Base-by-base conservation (phyloP, 2,329 filamentous ascomycete species). In the Fusarium sp. region DNA sequence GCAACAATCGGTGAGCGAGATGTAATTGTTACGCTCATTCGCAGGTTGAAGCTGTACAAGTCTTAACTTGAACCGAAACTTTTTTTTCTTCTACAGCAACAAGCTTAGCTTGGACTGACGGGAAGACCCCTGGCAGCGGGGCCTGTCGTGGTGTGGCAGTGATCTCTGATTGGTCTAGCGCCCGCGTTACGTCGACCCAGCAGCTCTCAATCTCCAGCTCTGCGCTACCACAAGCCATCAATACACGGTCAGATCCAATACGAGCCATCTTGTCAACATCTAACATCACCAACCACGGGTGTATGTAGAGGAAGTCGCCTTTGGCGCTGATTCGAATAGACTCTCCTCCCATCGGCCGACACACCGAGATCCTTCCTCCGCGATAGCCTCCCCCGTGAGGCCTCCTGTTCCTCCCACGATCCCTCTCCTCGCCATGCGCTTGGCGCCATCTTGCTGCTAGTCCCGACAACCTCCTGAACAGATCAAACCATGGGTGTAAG, bases 401-500 rank as follows among this genome's bases (percentile, higher is more conserved):
- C 50, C 25, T 60, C 14, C 40, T 27, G 18, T 36, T 38, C 47
- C 54, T 35, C 29, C 27, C 9, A 20, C 52, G n/a, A 60, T 52
- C 14, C 47, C 50, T 61, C 62, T 56, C 35, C 69, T 67, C 74
- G 77, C 69, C 33, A 79, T 79, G 77, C 75, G 64, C 70, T 71
- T 75, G 75, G 68, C 73, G 70, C 66, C 70, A 47, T 60, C 52
- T 69, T 22, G 50, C 47, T 77, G 74, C 77, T 78, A 79, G 76
- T 73, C 54, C 47, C 57, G 68, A 70, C 74, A 63, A 74, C 73
- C 74, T 78, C 78, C 80, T 80, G 80, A 81, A 75, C 63, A 71
- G 71, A 72, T 75, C 77, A 74, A 81, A 80, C 77, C 66, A 84
- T 84, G 82, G 80, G 79, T 80, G 82, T 84, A 78, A 80, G 82